Percentiles rank a stretch among this genome's conserved stretches.
These are phyloP conservation scores for Myxozyma mucilagina DNA, from an alignment of 805 yeast genomes.

Conservation along the genomic window DNA sequence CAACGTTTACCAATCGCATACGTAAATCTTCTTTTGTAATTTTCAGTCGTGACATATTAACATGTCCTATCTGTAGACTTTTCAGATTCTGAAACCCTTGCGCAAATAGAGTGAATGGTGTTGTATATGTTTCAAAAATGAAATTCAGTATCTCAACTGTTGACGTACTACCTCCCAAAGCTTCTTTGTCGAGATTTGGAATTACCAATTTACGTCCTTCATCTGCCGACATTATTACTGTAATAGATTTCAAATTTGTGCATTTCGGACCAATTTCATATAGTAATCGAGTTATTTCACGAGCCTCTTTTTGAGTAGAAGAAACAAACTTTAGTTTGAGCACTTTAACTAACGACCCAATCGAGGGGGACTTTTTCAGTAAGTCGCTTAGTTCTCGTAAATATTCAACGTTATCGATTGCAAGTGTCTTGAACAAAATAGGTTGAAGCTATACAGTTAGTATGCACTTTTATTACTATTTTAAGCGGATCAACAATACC, in stretches of 20 bases:
- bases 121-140: conserved; percentile 12
- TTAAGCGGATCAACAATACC: neutral
- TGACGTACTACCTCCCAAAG: neutral
- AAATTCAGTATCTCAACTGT: conserved; percentile 14
- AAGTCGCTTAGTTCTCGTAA: conserved; percentile 7
- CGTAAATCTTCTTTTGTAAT: conserved; percentile 1
- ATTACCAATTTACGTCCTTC: conserved; percentile 15
- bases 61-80: conserved; percentile 11
- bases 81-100: conserved; percentile 15
- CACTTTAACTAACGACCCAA: conserved; percentile 9
- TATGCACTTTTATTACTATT: neutral
- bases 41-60: conserved; percentile 15
- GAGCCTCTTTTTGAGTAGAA: neutral
- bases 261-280: neutral
- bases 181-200: neutral
- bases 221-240: conserved; percentile 4
- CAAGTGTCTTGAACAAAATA: conserved; percentile 1
- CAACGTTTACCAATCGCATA: conserved; percentile 12
- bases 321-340: conserved; percentile 8
- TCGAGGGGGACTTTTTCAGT: neutral
- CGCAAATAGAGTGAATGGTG: conserved; percentile 20
- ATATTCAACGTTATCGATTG: neutral
- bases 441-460: conserved; percentile 17
- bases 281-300: neutral
- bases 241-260: conserved; percentile 14